Evolutionary conservation across 2,329 filamentous ascomycete species (phyloP).

Genomic region (Aureobasidium melanogenum): DNA sequence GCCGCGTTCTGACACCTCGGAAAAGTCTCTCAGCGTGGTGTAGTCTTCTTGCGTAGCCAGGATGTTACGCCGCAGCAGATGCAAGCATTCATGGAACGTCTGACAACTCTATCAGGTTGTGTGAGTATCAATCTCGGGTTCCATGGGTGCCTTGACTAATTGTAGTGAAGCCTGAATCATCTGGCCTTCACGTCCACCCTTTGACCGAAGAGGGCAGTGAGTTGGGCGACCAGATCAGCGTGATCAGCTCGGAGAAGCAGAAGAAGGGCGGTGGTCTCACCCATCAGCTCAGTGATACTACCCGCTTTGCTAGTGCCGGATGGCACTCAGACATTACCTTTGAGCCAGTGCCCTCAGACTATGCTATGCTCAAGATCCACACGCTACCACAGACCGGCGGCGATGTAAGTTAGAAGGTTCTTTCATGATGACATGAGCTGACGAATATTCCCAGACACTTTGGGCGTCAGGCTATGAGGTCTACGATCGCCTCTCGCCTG

Average conservation of each 20-base stretch:
- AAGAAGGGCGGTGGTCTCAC: slow-evolving; percentile 47
- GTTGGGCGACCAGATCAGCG: slow-evolving; percentile 47
- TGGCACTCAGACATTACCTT: slow-evolving; percentile 50
- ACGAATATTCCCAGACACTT: not conserved
- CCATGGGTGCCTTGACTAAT: not conserved
- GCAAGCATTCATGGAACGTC: slow-evolving; percentile 37
- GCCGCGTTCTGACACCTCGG: not conserved
- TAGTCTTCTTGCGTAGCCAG: slow-evolving; percentile 44
- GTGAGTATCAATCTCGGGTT: slow-evolving; percentile 17
- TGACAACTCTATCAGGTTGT: slow-evolving; percentile 37
- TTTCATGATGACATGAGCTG: not conserved
- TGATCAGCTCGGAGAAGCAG: slow-evolving; percentile 49
- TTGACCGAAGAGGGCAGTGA: slow-evolving; percentile 45
- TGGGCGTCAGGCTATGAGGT: slow-evolving; percentile 45
- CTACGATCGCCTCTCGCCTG: slow-evolving; percentile 47
- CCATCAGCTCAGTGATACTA: slow-evolving; percentile 43
- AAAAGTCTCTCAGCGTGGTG: slow-evolving; percentile 39
- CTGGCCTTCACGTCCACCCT: slow-evolving; percentile 47
- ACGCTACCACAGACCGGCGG: slow-evolving; percentile 40
- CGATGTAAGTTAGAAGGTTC: slow-evolving; percentile 26
- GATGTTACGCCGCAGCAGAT: slow-evolving; percentile 38
- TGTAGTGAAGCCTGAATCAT: slow-evolving; percentile 33
- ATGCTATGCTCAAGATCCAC: slow-evolving; percentile 44
- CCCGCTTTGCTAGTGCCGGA: slow-evolving; percentile 38
- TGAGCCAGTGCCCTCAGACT: slow-evolving; percentile 45